Conservation (phyloP, 2,329 filamentous ascomycete species). For the Grosmannia clavigera region DNA sequence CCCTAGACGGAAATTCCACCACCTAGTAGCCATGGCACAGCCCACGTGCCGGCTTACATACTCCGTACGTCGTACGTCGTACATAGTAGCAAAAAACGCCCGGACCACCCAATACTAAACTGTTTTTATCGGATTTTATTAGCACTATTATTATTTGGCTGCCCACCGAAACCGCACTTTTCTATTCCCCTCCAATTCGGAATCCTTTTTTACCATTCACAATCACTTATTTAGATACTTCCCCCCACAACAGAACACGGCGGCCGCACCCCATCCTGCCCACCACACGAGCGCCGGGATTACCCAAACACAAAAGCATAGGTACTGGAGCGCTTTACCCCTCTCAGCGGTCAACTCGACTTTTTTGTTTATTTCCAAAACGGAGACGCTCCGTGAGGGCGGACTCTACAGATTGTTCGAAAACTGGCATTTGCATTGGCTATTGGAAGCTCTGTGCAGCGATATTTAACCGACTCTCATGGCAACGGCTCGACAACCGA, state of each 20-base stretch:
- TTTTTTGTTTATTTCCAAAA: not conserved
- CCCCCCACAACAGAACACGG: not conserved
- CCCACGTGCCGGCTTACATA: conserved; percentile 2
- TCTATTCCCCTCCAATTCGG: not conserved
- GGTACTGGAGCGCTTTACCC: not conserved
- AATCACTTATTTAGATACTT: not conserved
- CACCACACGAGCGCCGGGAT: not conserved
- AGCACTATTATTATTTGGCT: not conserved
- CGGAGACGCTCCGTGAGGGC: conserved; percentile 2
- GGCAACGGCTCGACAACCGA: conserved; percentile 6
- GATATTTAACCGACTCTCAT: conserved; percentile 3
- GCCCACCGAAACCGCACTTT: conserved; percentile 1
- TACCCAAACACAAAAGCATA: not conserved
- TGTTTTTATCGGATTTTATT: not conserved
- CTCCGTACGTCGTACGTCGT: too few species aligned
- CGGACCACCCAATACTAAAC: not conserved
- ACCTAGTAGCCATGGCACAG: not conserved
- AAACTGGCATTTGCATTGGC: not conserved
- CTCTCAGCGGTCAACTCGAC: not conserved
- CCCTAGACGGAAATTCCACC: not conserved
- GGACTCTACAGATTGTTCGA: not conserved
- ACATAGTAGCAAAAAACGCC: not conserved
- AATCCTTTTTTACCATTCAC: not conserved
- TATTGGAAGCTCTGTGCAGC: not conserved
- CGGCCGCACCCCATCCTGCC: not conserved